These are phyloP conservation scores for Luvunga scandens DNA, from an alignment of 345 rosid genomes.

Conservation along the genomic window DNA sequence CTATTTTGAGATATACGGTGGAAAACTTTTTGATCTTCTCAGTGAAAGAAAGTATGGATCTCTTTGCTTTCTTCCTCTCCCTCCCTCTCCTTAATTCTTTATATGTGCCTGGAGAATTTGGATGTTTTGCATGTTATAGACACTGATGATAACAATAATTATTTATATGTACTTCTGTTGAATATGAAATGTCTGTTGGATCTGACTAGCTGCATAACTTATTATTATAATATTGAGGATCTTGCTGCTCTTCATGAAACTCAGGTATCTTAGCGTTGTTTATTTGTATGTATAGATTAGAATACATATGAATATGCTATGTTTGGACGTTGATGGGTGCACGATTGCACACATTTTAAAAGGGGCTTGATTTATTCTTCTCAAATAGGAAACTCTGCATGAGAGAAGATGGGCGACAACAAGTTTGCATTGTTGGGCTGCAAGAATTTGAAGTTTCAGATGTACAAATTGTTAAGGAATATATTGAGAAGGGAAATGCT, in stretches of 20 bases:
- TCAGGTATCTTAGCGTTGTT: neutral
- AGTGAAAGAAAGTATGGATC: slow-evolving; percentile 76
- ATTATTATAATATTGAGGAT: neutral
- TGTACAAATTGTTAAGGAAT: slow-evolving; percentile 91
- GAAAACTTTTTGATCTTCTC: slow-evolving; percentile 92
- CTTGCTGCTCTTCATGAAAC: neutral
- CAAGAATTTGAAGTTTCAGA: slow-evolving; percentile 98
- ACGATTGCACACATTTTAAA: neutral
- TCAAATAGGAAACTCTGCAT: slow-evolving; percentile 82
- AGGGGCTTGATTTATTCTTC: slow-evolving; percentile 14
- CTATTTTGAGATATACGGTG: slow-evolving; percentile 96
- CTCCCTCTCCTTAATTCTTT: neutral
- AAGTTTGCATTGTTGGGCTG: slow-evolving; percentile 96
- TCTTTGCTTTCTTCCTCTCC: slow-evolving; percentile 15
- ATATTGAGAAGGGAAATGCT: slow-evolving; percentile 87
- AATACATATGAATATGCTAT: neutral
- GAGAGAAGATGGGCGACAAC: slow-evolving; percentile 99
- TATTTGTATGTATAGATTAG: neutral
- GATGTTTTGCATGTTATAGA: neutral
- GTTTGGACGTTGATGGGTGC: slow-evolving; percentile 9
- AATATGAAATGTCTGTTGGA: slow-evolving; percentile 5
- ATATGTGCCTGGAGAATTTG: neutral
- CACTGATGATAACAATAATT: neutral
- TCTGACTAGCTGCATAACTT: neutral
- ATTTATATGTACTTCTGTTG: neutral